phyloP scores from a whole-genome alignment of 2,329 filamentous ascomycete species.

The Zymoseptoria passerinii region DNA sequence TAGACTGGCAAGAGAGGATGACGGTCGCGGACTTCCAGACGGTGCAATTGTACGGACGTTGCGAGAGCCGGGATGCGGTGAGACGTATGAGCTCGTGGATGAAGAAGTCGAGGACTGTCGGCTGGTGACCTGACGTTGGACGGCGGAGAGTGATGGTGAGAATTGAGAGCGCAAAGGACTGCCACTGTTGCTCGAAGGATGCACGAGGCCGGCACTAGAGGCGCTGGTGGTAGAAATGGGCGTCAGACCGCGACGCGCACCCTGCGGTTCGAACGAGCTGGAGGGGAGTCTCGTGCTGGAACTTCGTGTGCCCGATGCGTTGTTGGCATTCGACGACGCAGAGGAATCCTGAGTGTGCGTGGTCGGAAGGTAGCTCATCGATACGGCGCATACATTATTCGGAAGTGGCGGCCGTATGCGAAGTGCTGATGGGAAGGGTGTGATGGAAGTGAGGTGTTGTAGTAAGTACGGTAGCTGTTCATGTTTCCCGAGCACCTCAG shows the following conservation, averaged over 20 bases:
- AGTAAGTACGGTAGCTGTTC: neutral
- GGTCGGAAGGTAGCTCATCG: conserved; percentile 48
- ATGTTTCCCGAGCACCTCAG: neutral
- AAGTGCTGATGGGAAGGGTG: neutral
- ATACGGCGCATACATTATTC: conserved; percentile 26
- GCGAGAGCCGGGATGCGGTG: conserved; percentile 44
- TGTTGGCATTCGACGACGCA: conserved; percentile 20
- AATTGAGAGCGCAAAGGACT: conserved; percentile 44
- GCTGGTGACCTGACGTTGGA: conserved; percentile 43
- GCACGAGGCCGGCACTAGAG: conserved; percentile 31
- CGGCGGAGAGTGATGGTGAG: conserved; percentile 44
- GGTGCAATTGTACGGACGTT: conserved; percentile 41
- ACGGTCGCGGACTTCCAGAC: conserved; percentile 46
- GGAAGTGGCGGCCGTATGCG: conserved; percentile 3
- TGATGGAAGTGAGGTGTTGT: neutral
- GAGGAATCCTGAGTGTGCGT: conserved; percentile 16
- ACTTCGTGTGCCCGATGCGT: conserved; percentile 34
- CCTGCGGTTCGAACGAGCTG: conserved; percentile 46
- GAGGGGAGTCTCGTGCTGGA: conserved; percentile 49
- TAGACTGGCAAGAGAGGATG: conserved; percentile 47
- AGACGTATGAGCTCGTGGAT: conserved; percentile 48
- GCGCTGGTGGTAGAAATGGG: conserved; percentile 45
- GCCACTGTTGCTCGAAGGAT: conserved; percentile 32
- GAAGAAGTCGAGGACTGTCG: conserved; percentile 49
- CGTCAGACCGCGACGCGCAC: conserved; percentile 48